Evolutionary conservation across 306 rosid genomes (phyloP).

Genomic region (Leucaena leucocephala): DNA sequence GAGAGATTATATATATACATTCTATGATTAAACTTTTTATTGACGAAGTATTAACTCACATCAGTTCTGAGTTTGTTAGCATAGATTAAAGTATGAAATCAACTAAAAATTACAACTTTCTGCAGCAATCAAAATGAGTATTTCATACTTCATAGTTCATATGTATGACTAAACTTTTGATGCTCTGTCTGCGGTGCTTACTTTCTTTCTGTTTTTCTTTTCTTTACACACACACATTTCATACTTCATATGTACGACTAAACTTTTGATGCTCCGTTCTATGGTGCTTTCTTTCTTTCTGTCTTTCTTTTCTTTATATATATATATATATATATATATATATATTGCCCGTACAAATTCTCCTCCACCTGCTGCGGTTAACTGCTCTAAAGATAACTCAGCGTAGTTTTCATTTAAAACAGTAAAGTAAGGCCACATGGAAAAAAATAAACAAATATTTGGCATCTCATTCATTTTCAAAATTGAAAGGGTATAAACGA

Average conservation of each 20-base stretch:
- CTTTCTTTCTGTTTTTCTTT: background rate
- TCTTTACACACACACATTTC: too few species aligned
- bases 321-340: too few species aligned
- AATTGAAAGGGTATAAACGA: background rate
- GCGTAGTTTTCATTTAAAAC: background rate
- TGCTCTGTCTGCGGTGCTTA: background rate
- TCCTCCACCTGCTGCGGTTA: background rate
- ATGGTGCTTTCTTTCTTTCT: too few species aligned
- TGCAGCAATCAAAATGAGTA: background rate
- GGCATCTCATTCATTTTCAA: background rate
- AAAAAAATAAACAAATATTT: background rate
- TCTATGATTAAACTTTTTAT: background rate
- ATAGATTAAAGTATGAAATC: background rate
- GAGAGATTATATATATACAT: too few species aligned
- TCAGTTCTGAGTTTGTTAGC: background rate
- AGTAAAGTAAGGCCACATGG: background rate
- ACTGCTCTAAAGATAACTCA: background rate
- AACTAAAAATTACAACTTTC: background rate
- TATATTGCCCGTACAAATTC: background rate
- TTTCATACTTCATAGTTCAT: background rate
- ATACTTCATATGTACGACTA: too few species aligned
- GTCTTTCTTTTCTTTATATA: too few species aligned
- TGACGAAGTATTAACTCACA: background rate
- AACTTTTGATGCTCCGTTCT: too few species aligned
- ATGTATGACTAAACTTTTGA: background rate